These are phyloP conservation scores for Aspergillus chevalieri DNA, from an alignment of 2,329 filamentous ascomycete species.

Conservation along the genomic window DNA sequence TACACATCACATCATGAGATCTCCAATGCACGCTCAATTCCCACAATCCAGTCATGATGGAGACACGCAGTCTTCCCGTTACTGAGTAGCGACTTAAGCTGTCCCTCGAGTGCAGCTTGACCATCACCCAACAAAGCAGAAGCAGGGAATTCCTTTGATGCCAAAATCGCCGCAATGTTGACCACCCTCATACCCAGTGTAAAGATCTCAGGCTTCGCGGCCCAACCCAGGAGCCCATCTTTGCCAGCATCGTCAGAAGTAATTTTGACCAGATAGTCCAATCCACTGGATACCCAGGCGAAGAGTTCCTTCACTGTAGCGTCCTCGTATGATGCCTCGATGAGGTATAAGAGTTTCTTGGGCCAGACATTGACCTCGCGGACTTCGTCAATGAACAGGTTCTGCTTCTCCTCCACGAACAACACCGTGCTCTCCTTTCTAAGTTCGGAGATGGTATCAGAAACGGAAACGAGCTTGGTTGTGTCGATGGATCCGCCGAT, in stretches of 20 bases:
- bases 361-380: constrained; percentile 68
- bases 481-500: constrained; percentile 15
- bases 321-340: constrained; percentile 16
- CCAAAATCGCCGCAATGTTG: constrained; percentile 30
- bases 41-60: constrained; percentile 28
- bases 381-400: constrained; percentile 82
- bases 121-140: constrained; percentile 12
- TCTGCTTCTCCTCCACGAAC: constrained; percentile 87
- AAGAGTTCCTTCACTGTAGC: constrained; percentile 15
- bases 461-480: constrained; percentile 16
- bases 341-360: constrained; percentile 39
- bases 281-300: constrained; percentile 28
- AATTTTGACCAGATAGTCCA: constrained; percentile 22
- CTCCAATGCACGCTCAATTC: constrained; percentile 21
- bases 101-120: constrained; percentile 11
- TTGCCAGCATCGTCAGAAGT: constrained; percentile 26
- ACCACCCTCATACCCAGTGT: constrained; percentile 36
- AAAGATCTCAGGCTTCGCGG: constrained; percentile 62
- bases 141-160: constrained; percentile 15
- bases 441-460: constrained; percentile 26
- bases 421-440: constrained; percentile 46
- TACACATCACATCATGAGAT: constrained; percentile 4
- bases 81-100: constrained; percentile 20
- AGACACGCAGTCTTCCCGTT: constrained; percentile 19
- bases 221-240: constrained; percentile 69